phyloP scores from a whole-genome alignment of 495 filamentous ascomycete genomes.

The Podospora australis region DNA sequence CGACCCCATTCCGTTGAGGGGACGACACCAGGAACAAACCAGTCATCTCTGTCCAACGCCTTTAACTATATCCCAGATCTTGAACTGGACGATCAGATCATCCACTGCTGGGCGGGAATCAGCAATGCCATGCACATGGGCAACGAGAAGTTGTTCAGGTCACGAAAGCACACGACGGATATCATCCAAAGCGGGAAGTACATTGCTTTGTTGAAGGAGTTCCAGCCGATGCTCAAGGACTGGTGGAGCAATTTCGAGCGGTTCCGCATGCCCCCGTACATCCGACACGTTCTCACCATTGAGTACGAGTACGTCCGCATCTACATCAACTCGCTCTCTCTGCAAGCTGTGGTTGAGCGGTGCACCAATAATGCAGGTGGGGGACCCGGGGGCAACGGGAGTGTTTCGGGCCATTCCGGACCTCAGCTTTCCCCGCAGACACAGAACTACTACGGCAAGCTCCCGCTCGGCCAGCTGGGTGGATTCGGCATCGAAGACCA shows the following conservation, averaged over 20 bases:
- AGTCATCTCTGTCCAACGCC: constrained; percentile 42
- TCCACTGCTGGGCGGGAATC: constrained; percentile 86
- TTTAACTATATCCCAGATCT: constrained; percentile 55
- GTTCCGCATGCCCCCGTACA: constrained; percentile 62
- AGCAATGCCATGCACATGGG: constrained; percentile 83
- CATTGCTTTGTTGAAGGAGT: constrained; percentile 67
- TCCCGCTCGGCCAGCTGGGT: constrained; percentile 50
- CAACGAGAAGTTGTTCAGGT: constrained; percentile 78
- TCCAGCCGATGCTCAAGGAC: constrained; percentile 65
- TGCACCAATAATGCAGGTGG: constrained; percentile 67
- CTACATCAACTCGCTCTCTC: constrained; percentile 85
- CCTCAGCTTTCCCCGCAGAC: constrained; percentile 50
- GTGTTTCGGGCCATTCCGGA: constrained; percentile 36
- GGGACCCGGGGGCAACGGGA: constrained; percentile 32
- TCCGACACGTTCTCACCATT: constrained; percentile 78
- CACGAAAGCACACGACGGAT: constrained; percentile 72
- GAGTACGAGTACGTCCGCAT: constrained; percentile 86
- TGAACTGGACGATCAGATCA: constrained; percentile 66
- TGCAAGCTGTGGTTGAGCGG: constrained; percentile 92
- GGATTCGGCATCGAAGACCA: constrained; percentile 56
- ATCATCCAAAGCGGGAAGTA: constrained; percentile 83
- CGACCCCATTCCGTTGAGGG: constrained; percentile 43
- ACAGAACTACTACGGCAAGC: constrained; percentile 49
- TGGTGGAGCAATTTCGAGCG: constrained; percentile 73
- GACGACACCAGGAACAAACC: constrained; percentile 49